Percentiles rank a stretch among this genome's conserved stretches.
These are phyloP conservation scores for Heliosperma pusillum DNA, from an alignment of 148 eudicot species.

Conservation along the genomic window DNA sequence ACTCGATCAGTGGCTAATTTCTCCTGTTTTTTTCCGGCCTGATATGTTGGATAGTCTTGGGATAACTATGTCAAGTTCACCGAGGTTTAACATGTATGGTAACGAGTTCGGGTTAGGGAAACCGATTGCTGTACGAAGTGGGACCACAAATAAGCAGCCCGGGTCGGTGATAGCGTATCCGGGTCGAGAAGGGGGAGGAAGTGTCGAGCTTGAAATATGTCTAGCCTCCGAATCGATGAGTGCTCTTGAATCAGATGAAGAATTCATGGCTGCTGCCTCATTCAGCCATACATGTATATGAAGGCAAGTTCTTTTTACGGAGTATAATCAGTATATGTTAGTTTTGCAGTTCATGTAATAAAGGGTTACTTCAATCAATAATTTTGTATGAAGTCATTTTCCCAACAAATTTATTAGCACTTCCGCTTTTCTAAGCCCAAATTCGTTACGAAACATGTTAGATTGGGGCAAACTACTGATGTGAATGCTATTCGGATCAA, in stretches of 20 bases:
- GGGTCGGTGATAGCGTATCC: neutral
- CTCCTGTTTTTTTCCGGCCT: neutral
- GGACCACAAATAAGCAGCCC: neutral
- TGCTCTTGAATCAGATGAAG: too few relatives aligned
- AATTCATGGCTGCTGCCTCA: too few relatives aligned
- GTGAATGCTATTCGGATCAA: conserved; percentile 32
- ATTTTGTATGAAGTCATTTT: conserved; percentile 34
- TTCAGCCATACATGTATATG: too few relatives aligned
- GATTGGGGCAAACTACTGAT: conserved; percentile 71
- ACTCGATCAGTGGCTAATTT: neutral
- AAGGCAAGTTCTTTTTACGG: too few relatives aligned
- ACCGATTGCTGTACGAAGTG: neutral
- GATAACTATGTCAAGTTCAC: neutral
- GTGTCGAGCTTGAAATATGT: too few relatives aligned
- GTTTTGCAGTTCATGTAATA: too few relatives aligned
- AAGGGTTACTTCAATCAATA: too few relatives aligned
- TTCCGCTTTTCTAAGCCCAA: conserved; percentile 71
- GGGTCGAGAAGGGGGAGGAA: too few relatives aligned
- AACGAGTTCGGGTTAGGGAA: neutral
- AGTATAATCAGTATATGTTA: too few relatives aligned
- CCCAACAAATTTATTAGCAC: conserved; percentile 56
- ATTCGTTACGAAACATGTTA: conserved; percentile 70
- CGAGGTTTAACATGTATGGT: neutral
- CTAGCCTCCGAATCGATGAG: too few relatives aligned
- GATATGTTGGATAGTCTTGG: too few relatives aligned